Percentiles rank a stretch among this genome's conserved stretches.
phyloP scores from a whole-genome alignment of 441 rosid species.

The Raphanus hybrid region DNA sequence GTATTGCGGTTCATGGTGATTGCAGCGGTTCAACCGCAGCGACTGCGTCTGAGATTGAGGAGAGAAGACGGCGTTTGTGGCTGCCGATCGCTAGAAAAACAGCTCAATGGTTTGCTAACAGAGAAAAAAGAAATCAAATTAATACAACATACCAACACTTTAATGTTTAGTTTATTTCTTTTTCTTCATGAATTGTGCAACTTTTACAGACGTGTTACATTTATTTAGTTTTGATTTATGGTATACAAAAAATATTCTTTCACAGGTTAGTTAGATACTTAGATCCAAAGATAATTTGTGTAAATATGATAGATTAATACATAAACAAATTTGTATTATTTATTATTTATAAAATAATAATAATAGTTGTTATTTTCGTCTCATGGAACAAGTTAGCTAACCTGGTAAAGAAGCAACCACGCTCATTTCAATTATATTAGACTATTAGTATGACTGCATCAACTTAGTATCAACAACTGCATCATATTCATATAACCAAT shows the following conservation, averaged over 20 bases:
- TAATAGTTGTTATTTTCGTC: not conserved
- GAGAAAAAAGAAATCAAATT: constrained; percentile 57
- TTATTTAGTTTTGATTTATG: constrained; percentile 1
- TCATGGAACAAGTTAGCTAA: constrained; percentile 40
- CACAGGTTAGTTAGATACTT: not conserved
- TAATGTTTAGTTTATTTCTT: constrained; percentile 35
- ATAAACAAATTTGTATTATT: not conserved
- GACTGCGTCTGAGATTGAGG: constrained; percentile 50
- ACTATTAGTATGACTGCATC: not conserved
- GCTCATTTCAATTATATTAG: not conserved
- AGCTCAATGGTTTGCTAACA: constrained; percentile 76
- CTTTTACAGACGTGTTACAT: not conserved
- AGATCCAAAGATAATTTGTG: constrained; percentile 14
- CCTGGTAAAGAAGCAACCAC: constrained; percentile 36
- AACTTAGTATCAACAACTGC: not conserved
- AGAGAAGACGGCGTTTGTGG: constrained; percentile 71
- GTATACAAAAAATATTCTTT: not conserved
- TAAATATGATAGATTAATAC: not conserved
- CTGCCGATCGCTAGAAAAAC: constrained; percentile 82
- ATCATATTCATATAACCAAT: not conserved
- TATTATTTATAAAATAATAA: no score
- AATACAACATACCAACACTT: constrained; percentile 45
- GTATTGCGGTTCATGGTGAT: constrained; percentile 37
- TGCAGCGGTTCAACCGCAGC: constrained; percentile 34
- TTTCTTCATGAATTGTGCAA: not conserved